Percentiles rank a stretch among this genome's conserved stretches.
These are phyloP conservation scores for Symbiotaphrina buchneri DNA, from an alignment of 495 filamentous ascomycete genomes.

Conservation along the genomic window DNA sequence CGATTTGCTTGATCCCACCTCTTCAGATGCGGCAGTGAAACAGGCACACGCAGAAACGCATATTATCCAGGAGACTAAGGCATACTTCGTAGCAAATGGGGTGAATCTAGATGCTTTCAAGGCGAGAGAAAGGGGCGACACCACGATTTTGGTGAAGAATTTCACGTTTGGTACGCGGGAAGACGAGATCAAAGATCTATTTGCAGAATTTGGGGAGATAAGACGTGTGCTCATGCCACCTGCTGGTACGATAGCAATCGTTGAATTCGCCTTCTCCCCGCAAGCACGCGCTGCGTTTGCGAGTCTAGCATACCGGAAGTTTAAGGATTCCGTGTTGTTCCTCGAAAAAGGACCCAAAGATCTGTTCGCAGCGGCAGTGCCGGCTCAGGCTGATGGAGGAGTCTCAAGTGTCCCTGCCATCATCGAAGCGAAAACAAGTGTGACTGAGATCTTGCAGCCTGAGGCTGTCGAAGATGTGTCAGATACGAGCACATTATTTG, in stretches of 20 bases:
- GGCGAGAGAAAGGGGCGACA: constrained; percentile 58
- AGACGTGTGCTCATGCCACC: constrained; percentile 74
- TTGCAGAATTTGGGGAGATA: constrained; percentile 52
- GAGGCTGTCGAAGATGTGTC: constrained; percentile 23
- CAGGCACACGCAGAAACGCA: constrained; percentile 94
- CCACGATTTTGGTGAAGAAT: constrained; percentile 82
- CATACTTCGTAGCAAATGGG: constrained; percentile 67
- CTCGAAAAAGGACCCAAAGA: constrained; percentile 82
- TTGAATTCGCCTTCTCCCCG: constrained; percentile 57
- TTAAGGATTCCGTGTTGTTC: constrained; percentile 81
- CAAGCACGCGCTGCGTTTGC: constrained; percentile 65
- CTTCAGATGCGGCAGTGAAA: constrained; percentile 78
- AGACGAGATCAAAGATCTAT: constrained; percentile 40
- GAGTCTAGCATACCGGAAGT: constrained; percentile 62
- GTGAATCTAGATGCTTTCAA: constrained; percentile 86
- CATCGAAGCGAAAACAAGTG: constrained; percentile 23
- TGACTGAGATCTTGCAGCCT: constrained; percentile 25
- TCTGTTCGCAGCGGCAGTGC: constrained; percentile 31
- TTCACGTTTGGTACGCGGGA: constrained; percentile 60
- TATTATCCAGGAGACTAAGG: constrained; percentile 86
- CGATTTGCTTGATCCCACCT: constrained; percentile 82
- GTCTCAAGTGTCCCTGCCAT: no score
- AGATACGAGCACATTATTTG: constrained; percentile 62
- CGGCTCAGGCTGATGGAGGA: constrained; percentile 7
- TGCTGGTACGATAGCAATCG: constrained; percentile 76